Evolutionary conservation across 202 grass and related monocot species (phyloP).

Genomic region (Dendrocalamus latiflorus): DNA sequence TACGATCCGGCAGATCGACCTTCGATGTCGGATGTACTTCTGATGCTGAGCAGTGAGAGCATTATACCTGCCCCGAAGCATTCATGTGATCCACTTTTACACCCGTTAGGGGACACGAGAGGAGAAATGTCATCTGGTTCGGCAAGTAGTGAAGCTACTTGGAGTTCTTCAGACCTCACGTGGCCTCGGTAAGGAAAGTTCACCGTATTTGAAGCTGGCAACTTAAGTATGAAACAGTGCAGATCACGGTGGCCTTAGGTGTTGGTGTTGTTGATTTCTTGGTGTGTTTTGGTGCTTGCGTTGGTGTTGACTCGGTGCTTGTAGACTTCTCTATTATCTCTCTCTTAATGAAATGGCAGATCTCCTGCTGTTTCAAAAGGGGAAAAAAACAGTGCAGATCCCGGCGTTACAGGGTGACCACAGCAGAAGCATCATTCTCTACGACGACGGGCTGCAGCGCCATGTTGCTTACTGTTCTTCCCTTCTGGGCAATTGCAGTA

Average conservation of each 20-base stretch:
- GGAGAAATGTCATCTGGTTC: no score
- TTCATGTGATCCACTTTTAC: no score
- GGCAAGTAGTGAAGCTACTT: background rate
- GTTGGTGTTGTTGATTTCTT: background rate
- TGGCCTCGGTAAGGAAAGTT: background rate
- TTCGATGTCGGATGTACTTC: slow-evolving; percentile 33
- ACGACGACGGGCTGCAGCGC: no score
- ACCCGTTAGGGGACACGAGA: no score
- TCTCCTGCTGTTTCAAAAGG: background rate
- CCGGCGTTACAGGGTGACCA: no score
- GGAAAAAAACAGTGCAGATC: no score
- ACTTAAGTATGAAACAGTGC: no score
- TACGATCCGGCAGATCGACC: slow-evolving; percentile 20
- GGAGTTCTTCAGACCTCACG: background rate
- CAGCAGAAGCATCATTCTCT: no score
- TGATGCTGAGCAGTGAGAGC: slow-evolving; percentile 35
- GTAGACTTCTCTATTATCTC: background rate
- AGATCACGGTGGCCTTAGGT: background rate
- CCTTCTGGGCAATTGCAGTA: no score
- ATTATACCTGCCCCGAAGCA: background rate
- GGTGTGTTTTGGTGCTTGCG: background rate
- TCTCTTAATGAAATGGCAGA: background rate
- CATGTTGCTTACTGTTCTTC: no score
- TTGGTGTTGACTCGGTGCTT: background rate
- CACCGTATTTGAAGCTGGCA: background rate